These are phyloP conservation scores for Tetrapisispora nanseiensis DNA, from an alignment of 805 yeast genomes.

Conservation along the genomic window DNA sequence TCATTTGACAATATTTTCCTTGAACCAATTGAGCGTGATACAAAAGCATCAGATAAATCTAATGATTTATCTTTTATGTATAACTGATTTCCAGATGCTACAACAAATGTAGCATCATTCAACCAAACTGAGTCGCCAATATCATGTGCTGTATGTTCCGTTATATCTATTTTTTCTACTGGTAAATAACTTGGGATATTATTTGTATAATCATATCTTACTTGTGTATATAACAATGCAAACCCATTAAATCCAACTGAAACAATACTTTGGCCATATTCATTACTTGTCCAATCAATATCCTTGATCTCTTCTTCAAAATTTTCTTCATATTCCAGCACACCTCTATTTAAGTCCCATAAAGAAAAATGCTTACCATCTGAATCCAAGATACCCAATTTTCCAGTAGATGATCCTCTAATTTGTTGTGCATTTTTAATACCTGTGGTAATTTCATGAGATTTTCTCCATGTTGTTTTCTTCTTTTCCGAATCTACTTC, in stretches of 20 bases:
- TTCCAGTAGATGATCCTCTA: slow-evolving; percentile 67
- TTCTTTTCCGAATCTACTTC: slow-evolving; percentile 15
- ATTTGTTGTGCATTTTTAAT: slow-evolving; percentile 42
- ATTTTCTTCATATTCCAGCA: slow-evolving; percentile 49
- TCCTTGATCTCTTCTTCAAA: slow-evolving; percentile 45
- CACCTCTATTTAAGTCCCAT: slow-evolving; percentile 69
- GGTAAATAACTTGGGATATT: slow-evolving; percentile 67
- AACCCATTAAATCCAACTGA: slow-evolving; percentile 66
- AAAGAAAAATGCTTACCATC: slow-evolving; percentile 44
- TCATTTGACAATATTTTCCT: slow-evolving; percentile 43
- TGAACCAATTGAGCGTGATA: slow-evolving; percentile 48
- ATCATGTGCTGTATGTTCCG: slow-evolving; percentile 60
- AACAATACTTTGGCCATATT: slow-evolving; percentile 55
- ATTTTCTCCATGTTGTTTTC: slow-evolving; percentile 43
- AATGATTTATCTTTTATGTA: slow-evolving; percentile 67
- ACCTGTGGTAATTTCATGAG: slow-evolving; percentile 45
- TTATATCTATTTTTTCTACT: slow-evolving; percentile 61
- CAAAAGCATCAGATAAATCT: slow-evolving; percentile 44
- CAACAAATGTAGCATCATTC: slow-evolving; percentile 62
- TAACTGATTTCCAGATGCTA: slow-evolving; percentile 85
- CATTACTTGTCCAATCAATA: slow-evolving; percentile 79
- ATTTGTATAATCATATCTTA: slow-evolving; percentile 83
- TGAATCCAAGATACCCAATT: slow-evolving; percentile 63
- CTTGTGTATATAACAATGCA: slow-evolving; percentile 65
- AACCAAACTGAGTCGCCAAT: slow-evolving; percentile 91